Evolutionary conservation across 257 asterid species (phyloP), one percentile per base, ranked within the genome.

Genomic region (Voacanga thouarsii): DNA sequence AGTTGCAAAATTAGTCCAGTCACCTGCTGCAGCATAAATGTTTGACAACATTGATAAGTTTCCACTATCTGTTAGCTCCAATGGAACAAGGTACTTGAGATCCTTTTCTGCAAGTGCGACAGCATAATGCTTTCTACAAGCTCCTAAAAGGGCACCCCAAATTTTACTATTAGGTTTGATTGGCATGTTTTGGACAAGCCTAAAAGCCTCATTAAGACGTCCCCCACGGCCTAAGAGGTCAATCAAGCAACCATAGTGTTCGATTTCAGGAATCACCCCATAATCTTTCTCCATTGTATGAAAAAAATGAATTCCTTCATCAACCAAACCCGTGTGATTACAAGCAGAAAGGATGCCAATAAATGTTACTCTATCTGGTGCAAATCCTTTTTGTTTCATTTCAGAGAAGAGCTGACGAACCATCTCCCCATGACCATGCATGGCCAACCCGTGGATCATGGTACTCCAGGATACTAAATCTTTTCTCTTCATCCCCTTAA

Each of bases 191-290:
- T 79, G 84, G 33, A 88, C 80, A 63, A 94, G 84, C 78, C 80
- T 85, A 49, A 90, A 84, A 63, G 98, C 96, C 83, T 90, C 97
- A 19, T 47, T 71, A n/a, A 94, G 86, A 37, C 80, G 82, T 49
- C 98, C 97, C 66, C 88, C 91, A 72, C 97, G 97, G 7, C 97
- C 97, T 84, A 94, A 84, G 41, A 90, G 96, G 80, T 91, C 97
- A 57, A 90, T 89, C 84, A 88, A 63, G 87, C 97, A 90, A 77
- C 98, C 97, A 67, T 89, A 94, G 72, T 92, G 97, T 78, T 88
- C 92, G 50, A 94, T 85, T 82, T 85, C 88, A 23, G 97, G 98
- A 18, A 76, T 24, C 45, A 89, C 80, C 18, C 84, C 84, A 51
- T 85, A 91, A 72, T 84, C 89, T 50, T 77, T 89, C 84, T 87